Evolutionary conservation across 257 asterid species (phyloP), one percentile per base, ranked within the genome.

Genomic region (Solanum acaule): DNA sequence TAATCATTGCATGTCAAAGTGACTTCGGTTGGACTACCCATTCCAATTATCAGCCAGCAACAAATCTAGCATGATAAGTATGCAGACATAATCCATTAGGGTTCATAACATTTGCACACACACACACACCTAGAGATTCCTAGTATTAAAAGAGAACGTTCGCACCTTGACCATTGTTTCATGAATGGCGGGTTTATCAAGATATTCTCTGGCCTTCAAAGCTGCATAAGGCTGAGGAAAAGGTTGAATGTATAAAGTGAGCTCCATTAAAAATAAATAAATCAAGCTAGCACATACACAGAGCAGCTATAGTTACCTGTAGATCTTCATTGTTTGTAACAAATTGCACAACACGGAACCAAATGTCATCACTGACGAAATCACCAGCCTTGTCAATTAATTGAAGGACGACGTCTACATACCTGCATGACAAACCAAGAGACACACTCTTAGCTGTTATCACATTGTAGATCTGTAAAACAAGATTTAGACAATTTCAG

Each of bases 301-400:
- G 65, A 65, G 40, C 33, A 87, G 87, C 86, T 90, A 84, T n/a
- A 72, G 59, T 79, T 87, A 95, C 98, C 98, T 95, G 99, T 88
- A 96, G 93, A 91, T 96, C 99, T 93, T 95, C 99, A 25, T 96
- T 95, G 91, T 96, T 95, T 65, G 98, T 95, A 81, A 96, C 99
- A 78, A 96, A 96, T 91, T 95, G 99, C 91, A 96, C 99, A 42
- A 96, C 99, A 73, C 99, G 99, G 88, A 96, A 96, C 99, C 99
- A 96, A 85, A 96, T 96, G 92, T 95, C 99, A 91, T 96, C 99
- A 92, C 98, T 94, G 91, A 96, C 99, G 29, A 96, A 96, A 90
- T 96, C 99, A 88, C 99, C 98, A 29, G 99, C 99, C 94, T 96
- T 96, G 93, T 96, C 99, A 92, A 96, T 96, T 94, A 96, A 91